Percentiles rank a stretch among this genome's conserved stretches.
These are phyloP conservation scores for Amanita subjunquillea DNA, from an alignment of 768 basidiomycete genomes.

Conservation along the genomic window DNA sequence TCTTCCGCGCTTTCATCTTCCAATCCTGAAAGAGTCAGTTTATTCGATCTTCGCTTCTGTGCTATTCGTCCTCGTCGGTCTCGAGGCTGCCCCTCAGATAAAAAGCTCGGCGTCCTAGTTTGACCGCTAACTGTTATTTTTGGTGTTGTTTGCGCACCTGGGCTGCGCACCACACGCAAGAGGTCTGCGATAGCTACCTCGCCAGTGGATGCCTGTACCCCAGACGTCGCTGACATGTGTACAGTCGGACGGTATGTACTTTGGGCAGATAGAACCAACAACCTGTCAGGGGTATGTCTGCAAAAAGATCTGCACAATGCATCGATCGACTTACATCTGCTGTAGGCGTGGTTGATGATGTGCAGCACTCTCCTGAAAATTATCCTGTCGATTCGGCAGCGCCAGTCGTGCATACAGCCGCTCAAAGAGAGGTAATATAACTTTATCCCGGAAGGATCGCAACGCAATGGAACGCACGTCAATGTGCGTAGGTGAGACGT, in stretches of 20 bases:
- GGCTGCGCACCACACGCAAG: conserved; percentile 35
- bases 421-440: conserved; percentile 56
- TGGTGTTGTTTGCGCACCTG: conserved; percentile 25
- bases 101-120: conserved; percentile 51
- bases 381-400: conserved; percentile 43
- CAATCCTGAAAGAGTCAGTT: conserved; percentile 21
- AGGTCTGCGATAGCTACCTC: conserved; percentile 65
- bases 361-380: conserved; percentile 39
- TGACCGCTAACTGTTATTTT: conserved; percentile 1
- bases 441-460: conserved; percentile 69
- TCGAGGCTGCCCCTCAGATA: conserved; percentile 63
- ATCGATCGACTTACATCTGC: conserved; percentile 50
- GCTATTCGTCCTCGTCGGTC: conserved; percentile 74
- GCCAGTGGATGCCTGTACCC: conserved; percentile 46
- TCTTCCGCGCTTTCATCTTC: conserved; percentile 38
- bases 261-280: conserved; percentile 68
- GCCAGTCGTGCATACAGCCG: conserved; percentile 48
- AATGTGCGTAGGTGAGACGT: conserved; percentile 40
- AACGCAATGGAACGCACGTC: conserved; percentile 79
- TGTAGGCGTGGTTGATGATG: conserved; percentile 65
- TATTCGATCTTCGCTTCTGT: conserved; percentile 28
- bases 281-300: conserved; percentile 26
- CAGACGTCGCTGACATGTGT: conserved; percentile 47
- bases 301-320: background rate
- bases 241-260: conserved; percentile 47